Conservation (phyloP, 1,139 yeast genomes). For the Candida frijolesensis region DNA sequence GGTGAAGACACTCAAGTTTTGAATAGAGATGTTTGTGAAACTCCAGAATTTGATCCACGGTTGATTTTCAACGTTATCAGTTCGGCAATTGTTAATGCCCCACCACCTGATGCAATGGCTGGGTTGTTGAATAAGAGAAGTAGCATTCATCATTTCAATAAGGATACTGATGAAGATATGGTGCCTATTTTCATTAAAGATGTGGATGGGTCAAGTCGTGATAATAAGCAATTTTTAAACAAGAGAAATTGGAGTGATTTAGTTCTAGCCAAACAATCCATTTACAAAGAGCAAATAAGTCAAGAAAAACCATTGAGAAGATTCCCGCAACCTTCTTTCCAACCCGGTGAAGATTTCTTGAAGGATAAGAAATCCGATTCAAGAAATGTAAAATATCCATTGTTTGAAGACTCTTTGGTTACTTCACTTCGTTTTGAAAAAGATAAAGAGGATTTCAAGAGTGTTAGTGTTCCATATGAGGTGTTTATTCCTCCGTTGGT, state of each 20-base stretch:
- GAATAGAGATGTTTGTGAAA: constrained; percentile 40
- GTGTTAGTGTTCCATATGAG: constrained; percentile 66
- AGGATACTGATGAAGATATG: constrained; percentile 74
- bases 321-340: constrained; percentile 34
- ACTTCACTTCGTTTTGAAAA: constrained; percentile 75
- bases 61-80: constrained; percentile 82
- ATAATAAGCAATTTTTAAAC: constrained; percentile 65
- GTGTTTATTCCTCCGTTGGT: constrained; percentile 65
- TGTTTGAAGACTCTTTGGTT: constrained; percentile 59
- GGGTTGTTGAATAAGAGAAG: constrained; percentile 64
- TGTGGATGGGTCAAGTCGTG: constrained; percentile 57
- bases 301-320: constrained; percentile 17
- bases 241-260: constrained; percentile 75
- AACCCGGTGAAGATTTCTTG: constrained; percentile 10
- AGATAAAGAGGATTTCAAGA: constrained; percentile 51
- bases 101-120: constrained; percentile 91
- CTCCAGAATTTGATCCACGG: constrained; percentile 71
- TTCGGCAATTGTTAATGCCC: constrained; percentile 88
- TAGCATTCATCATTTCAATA: constrained; percentile 65
- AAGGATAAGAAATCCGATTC: constrained; percentile 18
- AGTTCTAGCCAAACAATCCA: constrained; percentile 39
- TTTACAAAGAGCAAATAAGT: constrained; percentile 20
- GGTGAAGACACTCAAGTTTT: constrained; percentile 30
- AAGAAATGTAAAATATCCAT: constrained; percentile 48
- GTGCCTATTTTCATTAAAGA: constrained; percentile 69